Evolutionary conservation across 306 rosid species (phyloP), one percentile per base, ranked within the genome.

Genomic region (Cajanus cajan): DNA sequence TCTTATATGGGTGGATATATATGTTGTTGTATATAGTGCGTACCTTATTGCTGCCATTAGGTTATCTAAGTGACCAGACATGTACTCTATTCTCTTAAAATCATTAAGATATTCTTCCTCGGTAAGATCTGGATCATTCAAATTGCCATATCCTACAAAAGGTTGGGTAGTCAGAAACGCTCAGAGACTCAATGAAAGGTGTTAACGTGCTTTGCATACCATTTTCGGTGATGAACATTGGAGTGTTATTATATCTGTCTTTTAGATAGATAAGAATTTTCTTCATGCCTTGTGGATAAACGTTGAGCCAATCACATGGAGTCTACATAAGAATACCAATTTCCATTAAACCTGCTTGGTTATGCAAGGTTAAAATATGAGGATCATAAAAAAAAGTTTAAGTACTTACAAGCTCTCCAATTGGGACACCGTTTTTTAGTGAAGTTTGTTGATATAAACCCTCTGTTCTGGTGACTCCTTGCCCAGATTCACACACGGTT

Each of bases 251-350:
- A 82, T 89, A 90, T 78, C 86, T 89, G 54, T 86, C 88, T 66
- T 85, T 89, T 65, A 88, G n/a, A 76, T 90, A 89, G 22, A 58
- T 85, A 15, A 93, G 68, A 0, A 40, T 48, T 54, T 85, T 89
- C 45, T 86, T 87, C 96, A 89, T 90, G 85, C 96, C 96, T 84
- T 50, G 86, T 66, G 97, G 96, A 63, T 82, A 67, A 14, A 90
- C 87, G 80, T 61, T 84, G 65, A 89, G 37, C 91, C 91, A 86
- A 9, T 72, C 86, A 45, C 82, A 64, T 5, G 82, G 73, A 18
- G 96, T 88, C 96, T 90, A 54, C 79, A 78, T 2, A 61, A 69
- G 61, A 67, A 14, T 7, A 28, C 22, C 66, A 52, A 67, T 31
- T 48, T 66, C 37, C 75, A 28, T 28, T 28, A 69, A 79, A 68